phyloP scores from a whole-genome alignment of 1,284 basidiomycete genomes.

The Marasmius fiardii region DNA sequence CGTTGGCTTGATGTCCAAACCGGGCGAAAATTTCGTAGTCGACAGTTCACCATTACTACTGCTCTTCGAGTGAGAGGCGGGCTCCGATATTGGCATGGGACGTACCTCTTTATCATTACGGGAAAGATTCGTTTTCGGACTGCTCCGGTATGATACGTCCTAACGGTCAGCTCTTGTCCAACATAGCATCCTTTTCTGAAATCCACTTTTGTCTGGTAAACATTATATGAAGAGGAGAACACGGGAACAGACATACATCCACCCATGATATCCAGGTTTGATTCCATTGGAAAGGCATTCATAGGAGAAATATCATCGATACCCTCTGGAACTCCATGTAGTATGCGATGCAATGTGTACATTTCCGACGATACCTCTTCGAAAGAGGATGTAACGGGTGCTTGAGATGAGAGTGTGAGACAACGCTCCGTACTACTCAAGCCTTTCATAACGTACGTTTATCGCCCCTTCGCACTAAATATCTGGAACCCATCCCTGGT shows the following conservation, averaged over 20 bases:
- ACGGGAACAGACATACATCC: conserved; percentile 57
- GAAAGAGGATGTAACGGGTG: conserved; percentile 50
- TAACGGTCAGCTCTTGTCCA: conserved; percentile 95
- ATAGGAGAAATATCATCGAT: conserved; percentile 72
- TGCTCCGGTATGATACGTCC: conserved; percentile 94
- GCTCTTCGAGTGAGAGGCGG: too few species aligned
- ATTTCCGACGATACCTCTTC: conserved; percentile 49
- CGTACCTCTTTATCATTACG: conserved; percentile 49
- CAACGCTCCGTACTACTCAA: conserved; percentile 2
- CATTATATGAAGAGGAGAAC: conserved; percentile 11
- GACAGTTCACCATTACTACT: not conserved
- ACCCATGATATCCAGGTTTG: conserved; percentile 91
- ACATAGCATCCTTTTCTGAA: conserved; percentile 98
- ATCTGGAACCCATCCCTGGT: conserved; percentile 71
- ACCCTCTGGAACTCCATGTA: conserved; percentile 89
- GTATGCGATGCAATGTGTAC: conserved; percentile 79
- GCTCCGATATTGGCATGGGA: not conserved
- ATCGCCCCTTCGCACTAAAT: conserved; percentile 68
- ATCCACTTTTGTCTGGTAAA: conserved; percentile 61
- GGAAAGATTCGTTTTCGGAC: conserved; percentile 91
- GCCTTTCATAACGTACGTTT: conserved; percentile 52
- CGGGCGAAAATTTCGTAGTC: conserved; percentile 23
- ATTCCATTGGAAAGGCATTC: conserved; percentile 89
- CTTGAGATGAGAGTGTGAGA: conserved; percentile 32
- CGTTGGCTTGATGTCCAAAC: conserved; percentile 34